These are phyloP conservation scores for Rhizophora mangle DNA, from an alignment of 345 rosid genomes.

Conservation along the genomic window DNA sequence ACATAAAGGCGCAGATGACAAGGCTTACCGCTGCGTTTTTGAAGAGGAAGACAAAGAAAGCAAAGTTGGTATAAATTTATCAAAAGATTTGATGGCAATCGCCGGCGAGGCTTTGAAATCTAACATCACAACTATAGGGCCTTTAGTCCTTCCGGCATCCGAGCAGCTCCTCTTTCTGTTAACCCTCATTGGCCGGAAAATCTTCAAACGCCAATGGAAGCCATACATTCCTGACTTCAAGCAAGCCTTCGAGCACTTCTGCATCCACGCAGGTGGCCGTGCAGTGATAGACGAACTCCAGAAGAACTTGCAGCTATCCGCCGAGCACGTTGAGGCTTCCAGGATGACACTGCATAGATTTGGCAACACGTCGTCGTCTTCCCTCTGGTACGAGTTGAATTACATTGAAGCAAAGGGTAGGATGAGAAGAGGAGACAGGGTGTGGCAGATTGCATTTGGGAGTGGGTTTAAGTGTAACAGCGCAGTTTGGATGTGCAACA, in stretches of 20 bases:
- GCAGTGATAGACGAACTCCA: conserved; percentile 53
- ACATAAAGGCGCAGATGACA: conserved; percentile 44
- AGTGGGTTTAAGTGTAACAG: conserved; percentile 64
- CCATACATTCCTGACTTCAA: conserved; percentile 52
- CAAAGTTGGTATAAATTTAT: conserved; percentile 41
- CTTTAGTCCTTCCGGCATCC: conserved; percentile 43
- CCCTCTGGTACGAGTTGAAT: conserved; percentile 53
- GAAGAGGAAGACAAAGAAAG: conserved; percentile 54
- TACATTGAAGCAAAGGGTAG: conserved; percentile 49
- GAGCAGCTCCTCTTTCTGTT: conserved; percentile 37
- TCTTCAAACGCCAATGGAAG: conserved; percentile 23
- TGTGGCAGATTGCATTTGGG: conserved; percentile 69
- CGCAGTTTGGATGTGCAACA: conserved; percentile 54
- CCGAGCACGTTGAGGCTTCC: conserved; percentile 54
- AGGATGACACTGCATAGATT: conserved; percentile 58
- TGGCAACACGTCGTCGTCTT: conserved; percentile 62
- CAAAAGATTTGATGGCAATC: conserved; percentile 46
- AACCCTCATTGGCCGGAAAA: conserved; percentile 33
- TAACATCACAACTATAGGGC: conserved; percentile 47
- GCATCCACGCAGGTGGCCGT: conserved; percentile 62
- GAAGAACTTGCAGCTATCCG: conserved; percentile 39
- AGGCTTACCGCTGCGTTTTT: conserved; percentile 47
- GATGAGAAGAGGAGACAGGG: conserved; percentile 43
- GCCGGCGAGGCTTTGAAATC: conserved; percentile 50
- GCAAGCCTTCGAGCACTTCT: conserved; percentile 59